Conservation (phyloP, 352 stramenopile genomes). For the Elongisporangium anandrum region DNA sequence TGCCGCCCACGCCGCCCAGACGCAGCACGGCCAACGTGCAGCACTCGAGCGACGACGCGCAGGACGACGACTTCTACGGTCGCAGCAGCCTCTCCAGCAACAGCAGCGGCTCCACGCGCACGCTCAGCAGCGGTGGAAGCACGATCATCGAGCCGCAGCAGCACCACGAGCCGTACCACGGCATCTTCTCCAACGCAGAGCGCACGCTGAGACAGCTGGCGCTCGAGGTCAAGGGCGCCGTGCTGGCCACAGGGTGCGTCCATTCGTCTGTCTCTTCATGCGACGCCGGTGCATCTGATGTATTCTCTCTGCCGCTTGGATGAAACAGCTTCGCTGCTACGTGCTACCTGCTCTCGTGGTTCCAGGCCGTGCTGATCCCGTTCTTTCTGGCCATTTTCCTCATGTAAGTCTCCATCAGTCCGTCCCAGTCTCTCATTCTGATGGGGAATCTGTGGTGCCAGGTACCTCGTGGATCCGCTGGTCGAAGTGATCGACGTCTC, state of each 20-base stretch:
- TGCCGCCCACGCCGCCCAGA: slow-evolving; percentile 23
- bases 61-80: slow-evolving; percentile 17
- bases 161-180: slow-evolving; percentile 45
- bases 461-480: slow-evolving; percentile 81
- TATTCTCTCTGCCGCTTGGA: neutral
- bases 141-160: slow-evolving; percentile 13
- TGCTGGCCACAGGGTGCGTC: slow-evolving; percentile 72
- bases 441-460: slow-evolving; percentile 7
- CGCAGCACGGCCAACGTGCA: slow-evolving; percentile 36
- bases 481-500: slow-evolving; percentile 88
- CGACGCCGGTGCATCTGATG: neutral
- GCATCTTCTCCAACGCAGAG: slow-evolving; percentile 56
- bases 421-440: neutral
- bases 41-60: slow-evolving; percentile 35
- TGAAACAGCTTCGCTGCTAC: slow-evolving; percentile 46
- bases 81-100: slow-evolving; percentile 1
- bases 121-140: neutral
- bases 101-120: neutral
- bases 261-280: neutral
- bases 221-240: slow-evolving; percentile 78
- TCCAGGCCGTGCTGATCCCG: slow-evolving; percentile 78
- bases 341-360: slow-evolving; percentile 83
- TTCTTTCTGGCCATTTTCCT: slow-evolving; percentile 89
- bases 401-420: slow-evolving; percentile 55
- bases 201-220: slow-evolving; percentile 65